Conservation (phyloP, 2,329 filamentous ascomycete genomes). For the Didymella sp. region DNA sequence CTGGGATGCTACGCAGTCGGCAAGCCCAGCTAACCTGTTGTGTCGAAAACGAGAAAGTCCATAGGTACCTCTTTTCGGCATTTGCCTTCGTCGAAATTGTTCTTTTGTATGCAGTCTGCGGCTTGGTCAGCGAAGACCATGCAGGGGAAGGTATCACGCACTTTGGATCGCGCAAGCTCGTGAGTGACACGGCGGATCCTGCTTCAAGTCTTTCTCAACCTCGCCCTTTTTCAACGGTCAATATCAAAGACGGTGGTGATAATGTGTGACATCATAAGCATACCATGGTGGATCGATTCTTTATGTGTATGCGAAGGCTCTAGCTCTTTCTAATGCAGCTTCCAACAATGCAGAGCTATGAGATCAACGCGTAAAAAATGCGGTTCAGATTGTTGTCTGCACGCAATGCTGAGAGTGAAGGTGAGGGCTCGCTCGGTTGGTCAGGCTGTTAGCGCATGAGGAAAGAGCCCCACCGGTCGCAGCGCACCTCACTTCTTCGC, state of each 20-base stretch:
- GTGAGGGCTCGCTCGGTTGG: constrained; percentile 19
- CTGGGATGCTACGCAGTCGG: not conserved
- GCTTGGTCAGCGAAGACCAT: not conserved
- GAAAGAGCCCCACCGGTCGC: constrained; percentile 38
- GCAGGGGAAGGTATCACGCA: constrained; percentile 46
- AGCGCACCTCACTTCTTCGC: constrained; percentile 29
- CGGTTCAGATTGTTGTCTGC: not conserved
- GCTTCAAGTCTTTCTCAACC: constrained; percentile 74
- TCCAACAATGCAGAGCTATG: not conserved
- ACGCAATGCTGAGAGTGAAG: constrained; percentile 12
- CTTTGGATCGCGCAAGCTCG: constrained; percentile 92
- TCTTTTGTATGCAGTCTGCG: constrained; percentile 81
- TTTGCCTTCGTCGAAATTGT: constrained; percentile 83
- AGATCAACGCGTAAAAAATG: not conserved
- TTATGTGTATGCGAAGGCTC: not conserved
- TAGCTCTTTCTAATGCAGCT: not conserved
- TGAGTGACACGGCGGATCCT: constrained; percentile 83
- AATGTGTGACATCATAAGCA: constrained; percentile 36
- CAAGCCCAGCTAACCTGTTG: not conserved
- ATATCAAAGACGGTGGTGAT: not conserved
- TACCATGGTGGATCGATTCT: constrained; percentile 32
- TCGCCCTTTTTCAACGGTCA: constrained; percentile 44
- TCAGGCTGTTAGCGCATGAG: constrained; percentile 29
- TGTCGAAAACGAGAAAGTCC: not conserved
- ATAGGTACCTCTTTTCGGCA: constrained; percentile 67